phyloP scores from a whole-genome alignment of 176 grass and related monocot genomes.

The Carex cristatella region DNA sequence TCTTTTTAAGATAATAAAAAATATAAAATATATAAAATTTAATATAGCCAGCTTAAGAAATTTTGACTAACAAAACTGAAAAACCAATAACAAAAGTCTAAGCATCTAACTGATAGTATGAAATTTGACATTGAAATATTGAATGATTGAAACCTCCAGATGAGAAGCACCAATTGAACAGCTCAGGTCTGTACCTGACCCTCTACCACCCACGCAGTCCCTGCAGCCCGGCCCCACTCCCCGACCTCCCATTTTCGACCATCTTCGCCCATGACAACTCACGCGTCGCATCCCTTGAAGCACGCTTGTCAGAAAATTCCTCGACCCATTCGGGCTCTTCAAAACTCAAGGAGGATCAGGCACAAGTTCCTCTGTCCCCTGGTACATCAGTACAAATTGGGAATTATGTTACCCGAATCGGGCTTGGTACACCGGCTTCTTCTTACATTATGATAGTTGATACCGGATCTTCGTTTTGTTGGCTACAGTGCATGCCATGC shows the following conservation, averaged over 20 bases:
- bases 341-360: not conserved
- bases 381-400: constrained; percentile 57
- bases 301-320: constrained; percentile 31
- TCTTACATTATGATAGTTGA: constrained; percentile 73
- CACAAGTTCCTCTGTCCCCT: constrained; percentile 36
- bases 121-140: not conserved
- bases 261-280: constrained; percentile 54
- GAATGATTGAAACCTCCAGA: not conserved
- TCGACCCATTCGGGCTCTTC: constrained; percentile 26
- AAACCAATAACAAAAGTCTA: not conserved
- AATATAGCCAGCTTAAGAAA: too few species aligned
- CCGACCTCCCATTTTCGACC: constrained; percentile 47
- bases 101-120: not conserved
- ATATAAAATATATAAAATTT: too few species aligned
- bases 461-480: constrained; percentile 74
- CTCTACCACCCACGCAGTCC: constrained; percentile 59
- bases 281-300: constrained; percentile 38
- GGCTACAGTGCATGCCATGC: constrained; percentile 82
- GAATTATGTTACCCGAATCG: constrained; percentile 65
- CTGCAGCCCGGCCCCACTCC: constrained; percentile 63
- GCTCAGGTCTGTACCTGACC: constrained; percentile 53
- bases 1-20: too few species aligned
- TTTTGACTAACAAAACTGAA: not conserved
- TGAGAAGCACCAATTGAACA: constrained; percentile 37
- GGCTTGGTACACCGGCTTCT: constrained; percentile 54